Evolutionary conservation across 257 asterid species (phyloP), one percentile per base, ranked within the genome.

Genomic region (Voacanga thouarsii): DNA sequence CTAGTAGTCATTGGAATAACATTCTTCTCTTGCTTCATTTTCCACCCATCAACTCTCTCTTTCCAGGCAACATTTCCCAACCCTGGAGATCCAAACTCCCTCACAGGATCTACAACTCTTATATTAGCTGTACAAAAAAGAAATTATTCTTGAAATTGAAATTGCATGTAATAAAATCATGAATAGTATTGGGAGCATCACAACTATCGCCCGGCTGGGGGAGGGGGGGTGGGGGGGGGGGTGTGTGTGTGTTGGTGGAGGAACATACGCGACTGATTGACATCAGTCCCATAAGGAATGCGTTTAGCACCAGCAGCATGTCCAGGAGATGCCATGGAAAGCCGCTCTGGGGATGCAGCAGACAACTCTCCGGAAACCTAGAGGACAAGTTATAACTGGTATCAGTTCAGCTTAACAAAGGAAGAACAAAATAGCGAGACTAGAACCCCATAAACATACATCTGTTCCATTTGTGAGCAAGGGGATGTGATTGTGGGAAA

Each of bases 11-110:
- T 81, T 57, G 91, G 98, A 63, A 86, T 82, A 67, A 76, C 92
- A 82, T 96, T 92, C 86, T 93, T 96, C 80, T 96, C 97, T 85
- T 93, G 98, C 85, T 93, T 96, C 97, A 93, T 93, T 86, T 93
- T 93, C 99, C 99, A 96, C 86, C 98, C 99, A 82, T 92, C 97
- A 49, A 94, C 98, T 89, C 99, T 93, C 82, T 96, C 98, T 87
- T 93, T 96, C 98, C 99, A 96, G 80, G 99, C 98, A 85, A 96
- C 98, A 88, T 93, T 96, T 72, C 99, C 99, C 77, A 89, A 56
- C 81, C 99, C 98, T 71, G 94, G 89, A 73, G 98, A 93, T 55
- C 97, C 99, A 80, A 90, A 94, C 79, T 89, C 97, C 91, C 94
- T 88, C 67, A 87, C 92, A 47, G 98, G 97, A 84, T 94, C 98